Percentiles rank a stretch among this genome's conserved stretches.
Conservation (phyloP, 441 rosid genomes). For the Rhodomyrtus psidioides region DNA sequence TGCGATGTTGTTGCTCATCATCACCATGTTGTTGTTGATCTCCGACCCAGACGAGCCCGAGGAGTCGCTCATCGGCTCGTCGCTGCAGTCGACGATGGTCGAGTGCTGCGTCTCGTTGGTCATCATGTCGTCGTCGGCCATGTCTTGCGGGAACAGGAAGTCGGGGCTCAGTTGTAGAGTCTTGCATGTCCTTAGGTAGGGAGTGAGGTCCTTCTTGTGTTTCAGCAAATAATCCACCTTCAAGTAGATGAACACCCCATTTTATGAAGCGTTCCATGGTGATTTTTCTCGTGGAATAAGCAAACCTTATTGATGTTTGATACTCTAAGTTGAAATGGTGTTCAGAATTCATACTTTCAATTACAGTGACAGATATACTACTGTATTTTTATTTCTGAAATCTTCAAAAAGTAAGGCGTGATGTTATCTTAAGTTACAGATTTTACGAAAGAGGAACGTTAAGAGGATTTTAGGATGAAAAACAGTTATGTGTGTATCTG, state of each 20-base stretch:
- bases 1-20: slow-evolving; percentile 18
- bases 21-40: background rate
- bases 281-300: background rate
- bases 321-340: background rate
- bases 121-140: slow-evolving; percentile 49
- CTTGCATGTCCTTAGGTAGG: slow-evolving; percentile 59
- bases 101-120: slow-evolving; percentile 50
- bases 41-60: slow-evolving; percentile 49
- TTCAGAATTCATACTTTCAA: background rate
- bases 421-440: background rate
- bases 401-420: background rate
- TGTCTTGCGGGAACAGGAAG: slow-evolving; percentile 74
- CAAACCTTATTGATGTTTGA: background rate
- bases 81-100: slow-evolving; percentile 63
- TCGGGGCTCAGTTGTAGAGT: slow-evolving; percentile 75
- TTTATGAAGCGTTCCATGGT: background rate
- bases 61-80: slow-evolving; percentile 72
- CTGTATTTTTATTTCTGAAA: background rate
- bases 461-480: background rate
- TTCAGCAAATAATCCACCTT: slow-evolving; percentile 88
- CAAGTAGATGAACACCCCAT: background rate
- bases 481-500: background rate
- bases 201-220: slow-evolving; percentile 59
- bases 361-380: background rate
- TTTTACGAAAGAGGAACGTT: background rate